These are phyloP conservation scores for Aphanomyces invadans DNA, from an alignment of 352 stramenopile genomes.

Conservation along the genomic window DNA sequence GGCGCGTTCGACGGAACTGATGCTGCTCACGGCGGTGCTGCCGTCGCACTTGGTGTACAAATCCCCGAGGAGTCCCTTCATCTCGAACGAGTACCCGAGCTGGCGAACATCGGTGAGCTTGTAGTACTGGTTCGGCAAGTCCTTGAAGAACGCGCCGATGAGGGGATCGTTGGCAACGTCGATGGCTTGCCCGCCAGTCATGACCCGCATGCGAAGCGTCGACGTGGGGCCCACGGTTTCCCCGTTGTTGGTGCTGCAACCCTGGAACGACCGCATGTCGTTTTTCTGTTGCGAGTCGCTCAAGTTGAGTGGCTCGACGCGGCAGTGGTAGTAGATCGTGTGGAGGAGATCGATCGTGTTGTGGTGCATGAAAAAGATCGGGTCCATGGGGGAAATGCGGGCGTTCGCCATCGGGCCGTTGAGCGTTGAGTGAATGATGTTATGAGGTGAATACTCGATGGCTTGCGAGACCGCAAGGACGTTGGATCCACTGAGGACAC, in stretches of 20 bases:
- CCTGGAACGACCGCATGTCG: conserved; percentile 28
- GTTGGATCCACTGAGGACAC: background rate
- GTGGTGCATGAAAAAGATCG: conserved; percentile 26
- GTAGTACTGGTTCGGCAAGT: conserved; percentile 35
- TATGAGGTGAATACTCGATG: conserved; percentile 12
- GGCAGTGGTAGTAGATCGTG: conserved; percentile 61
- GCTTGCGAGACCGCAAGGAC: conserved; percentile 1
- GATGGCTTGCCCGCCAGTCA: conserved; percentile 25
- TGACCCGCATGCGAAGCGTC: background rate
- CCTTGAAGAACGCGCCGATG: conserved; percentile 46
- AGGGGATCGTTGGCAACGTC: conserved; percentile 44
- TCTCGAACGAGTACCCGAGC: conserved; percentile 47
- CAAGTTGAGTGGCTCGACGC: conserved; percentile 31
- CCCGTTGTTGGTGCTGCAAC: conserved; percentile 22
- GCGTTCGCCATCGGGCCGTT: conserved; percentile 40
- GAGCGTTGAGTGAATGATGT: conserved; percentile 35
- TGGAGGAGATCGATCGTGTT: conserved; percentile 57
- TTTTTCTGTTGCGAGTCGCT: conserved; percentile 30
- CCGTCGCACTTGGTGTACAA: conserved; percentile 44
- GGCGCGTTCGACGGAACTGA: background rate
- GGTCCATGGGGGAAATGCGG: conserved; percentile 24
- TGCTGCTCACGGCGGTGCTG: background rate
- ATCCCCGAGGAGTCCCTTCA: conserved; percentile 37
- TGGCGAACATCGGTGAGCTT: conserved; percentile 48
- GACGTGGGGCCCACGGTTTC: background rate